phyloP scores from a whole-genome alignment of 495 filamentous ascomycete genomes.

The Saxophila tyrrhenica region DNA sequence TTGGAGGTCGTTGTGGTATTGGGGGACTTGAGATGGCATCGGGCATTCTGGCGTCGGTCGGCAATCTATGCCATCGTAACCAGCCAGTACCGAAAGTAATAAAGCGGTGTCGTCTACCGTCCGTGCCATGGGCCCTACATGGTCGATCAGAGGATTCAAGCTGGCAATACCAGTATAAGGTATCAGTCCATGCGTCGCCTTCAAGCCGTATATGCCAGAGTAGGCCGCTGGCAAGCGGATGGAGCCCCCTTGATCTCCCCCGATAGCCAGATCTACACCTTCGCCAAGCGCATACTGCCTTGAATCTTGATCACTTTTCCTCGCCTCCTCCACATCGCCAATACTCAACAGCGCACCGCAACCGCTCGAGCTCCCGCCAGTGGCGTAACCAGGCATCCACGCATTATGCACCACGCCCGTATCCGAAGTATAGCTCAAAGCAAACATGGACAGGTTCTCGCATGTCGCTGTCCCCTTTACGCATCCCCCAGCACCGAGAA shows the following conservation, averaged over 20 bases:
- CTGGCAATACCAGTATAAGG: conserved; percentile 27
- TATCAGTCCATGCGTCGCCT: conserved; percentile 29
- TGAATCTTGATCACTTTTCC: conserved; percentile 3
- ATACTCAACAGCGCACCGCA: conserved; percentile 41
- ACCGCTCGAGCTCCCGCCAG: conserved; percentile 48
- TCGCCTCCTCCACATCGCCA: conserved; percentile 9
- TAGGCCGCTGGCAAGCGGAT: conserved; percentile 43
- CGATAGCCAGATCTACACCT: conserved; percentile 45
- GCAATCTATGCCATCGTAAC: conserved; percentile 46
- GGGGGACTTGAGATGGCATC: conserved; percentile 18
- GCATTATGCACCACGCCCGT: conserved; percentile 33
- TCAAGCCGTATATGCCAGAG: conserved; percentile 34
- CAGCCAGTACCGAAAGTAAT: conserved; percentile 42
- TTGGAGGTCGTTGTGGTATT: conserved; percentile 29
- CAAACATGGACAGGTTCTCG: conserved; percentile 35
- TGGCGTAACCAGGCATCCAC: conserved; percentile 30
- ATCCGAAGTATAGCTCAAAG: conserved; percentile 28
- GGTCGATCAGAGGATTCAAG: conserved; percentile 29
- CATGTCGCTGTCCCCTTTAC: conserved; percentile 30
- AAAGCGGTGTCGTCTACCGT: conserved; percentile 40
- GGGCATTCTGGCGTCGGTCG: conserved; percentile 11
- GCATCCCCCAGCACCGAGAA: conserved; percentile 33
- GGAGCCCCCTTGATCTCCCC: conserved; percentile 53
- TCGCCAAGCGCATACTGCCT: conserved; percentile 19
- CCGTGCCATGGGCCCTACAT: conserved; percentile 33